A percentile compares a stretch with the other conserved stretches of the same genome.
phyloP scores from a whole-genome alignment of 768 basidiomycete species.

The Suillus lakei region DNA sequence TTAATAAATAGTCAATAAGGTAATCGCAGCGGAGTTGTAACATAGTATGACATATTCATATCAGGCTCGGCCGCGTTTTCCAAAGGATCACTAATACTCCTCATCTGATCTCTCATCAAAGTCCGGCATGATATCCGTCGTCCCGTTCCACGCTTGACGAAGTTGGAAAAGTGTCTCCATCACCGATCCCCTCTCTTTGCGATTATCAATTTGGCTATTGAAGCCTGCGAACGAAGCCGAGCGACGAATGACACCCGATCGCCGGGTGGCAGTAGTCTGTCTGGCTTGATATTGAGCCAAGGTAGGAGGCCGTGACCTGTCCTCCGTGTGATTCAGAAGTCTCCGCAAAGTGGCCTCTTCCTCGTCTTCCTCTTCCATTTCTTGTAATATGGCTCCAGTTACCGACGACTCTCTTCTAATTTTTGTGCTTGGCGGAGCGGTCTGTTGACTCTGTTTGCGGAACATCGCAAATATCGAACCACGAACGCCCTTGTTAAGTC shows the following conservation, averaged over 20 bases:
- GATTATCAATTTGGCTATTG: not conserved
- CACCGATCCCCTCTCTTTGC: constrained; percentile 1
- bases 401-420: not conserved
- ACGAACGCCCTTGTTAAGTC: constrained; percentile 11
- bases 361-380: not conserved
- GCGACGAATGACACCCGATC: constrained; percentile 25
- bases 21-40: not conserved
- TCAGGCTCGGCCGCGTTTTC: not conserved
- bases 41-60: not conserved
- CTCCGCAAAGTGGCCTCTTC: not conserved
- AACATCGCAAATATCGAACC: constrained; percentile 15
- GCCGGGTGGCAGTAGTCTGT: not conserved
- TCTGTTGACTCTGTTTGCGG: not conserved
- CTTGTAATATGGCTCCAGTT: not conserved
- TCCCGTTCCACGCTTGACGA: not conserved
- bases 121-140: not conserved
- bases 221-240: constrained; percentile 29
- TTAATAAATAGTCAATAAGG: not conserved
- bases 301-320: not conserved
- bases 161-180: constrained; percentile 17
- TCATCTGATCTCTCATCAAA: constrained; percentile 1
- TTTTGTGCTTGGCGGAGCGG: not conserved
- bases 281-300: not conserved
- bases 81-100: not conserved
- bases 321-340: not conserved